Evolutionary conservation across 768 basidiomycete species (phyloP).

Genomic region (Leccinum aurantiacum): DNA sequence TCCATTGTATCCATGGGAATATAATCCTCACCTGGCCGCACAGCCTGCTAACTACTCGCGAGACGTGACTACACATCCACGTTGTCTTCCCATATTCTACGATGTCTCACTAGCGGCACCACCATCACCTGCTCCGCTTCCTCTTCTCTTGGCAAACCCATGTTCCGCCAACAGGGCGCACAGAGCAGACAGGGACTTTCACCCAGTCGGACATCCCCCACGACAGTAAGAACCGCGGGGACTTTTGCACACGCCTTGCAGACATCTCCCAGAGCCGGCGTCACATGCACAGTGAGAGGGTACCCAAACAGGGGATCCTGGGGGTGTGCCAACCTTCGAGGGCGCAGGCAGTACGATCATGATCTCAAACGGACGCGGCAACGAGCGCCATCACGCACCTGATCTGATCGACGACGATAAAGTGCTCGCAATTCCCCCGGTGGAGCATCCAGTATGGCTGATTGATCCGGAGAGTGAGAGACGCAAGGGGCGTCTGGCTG

Average conservation of each 20-base stretch:
- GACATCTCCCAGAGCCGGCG: conserved; percentile 57
- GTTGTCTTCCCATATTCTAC: conserved; percentile 23
- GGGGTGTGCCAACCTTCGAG: conserved; percentile 53
- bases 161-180: conserved; percentile 66
- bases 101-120: conserved; percentile 51
- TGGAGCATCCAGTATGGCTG: conserved; percentile 85
- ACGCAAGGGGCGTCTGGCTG: conserved; percentile 48
- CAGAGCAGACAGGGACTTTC: conserved; percentile 80
- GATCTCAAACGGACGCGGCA: conserved; percentile 3
- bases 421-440: conserved; percentile 81
- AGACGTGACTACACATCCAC: not conserved
- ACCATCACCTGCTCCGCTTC: conserved; percentile 44
- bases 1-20: conserved; percentile 8
- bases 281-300: conserved; percentile 66
- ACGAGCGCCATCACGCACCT: conserved; percentile 41
- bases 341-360: not conserved
- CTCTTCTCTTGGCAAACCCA: conserved; percentile 54
- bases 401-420: conserved; percentile 69
- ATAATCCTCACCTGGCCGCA: not conserved
- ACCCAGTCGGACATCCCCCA: conserved; percentile 71
- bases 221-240: conserved; percentile 65
- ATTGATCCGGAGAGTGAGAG: conserved; percentile 61
- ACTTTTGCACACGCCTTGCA: conserved; percentile 72
- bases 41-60: not conserved
- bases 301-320: conserved; percentile 59